Percentiles rank a stretch among this genome's conserved stretches.
These are phyloP conservation scores for Colletotrichum echinochloae DNA, from an alignment of 2,329 filamentous ascomycete genomes.

Conservation along the genomic window DNA sequence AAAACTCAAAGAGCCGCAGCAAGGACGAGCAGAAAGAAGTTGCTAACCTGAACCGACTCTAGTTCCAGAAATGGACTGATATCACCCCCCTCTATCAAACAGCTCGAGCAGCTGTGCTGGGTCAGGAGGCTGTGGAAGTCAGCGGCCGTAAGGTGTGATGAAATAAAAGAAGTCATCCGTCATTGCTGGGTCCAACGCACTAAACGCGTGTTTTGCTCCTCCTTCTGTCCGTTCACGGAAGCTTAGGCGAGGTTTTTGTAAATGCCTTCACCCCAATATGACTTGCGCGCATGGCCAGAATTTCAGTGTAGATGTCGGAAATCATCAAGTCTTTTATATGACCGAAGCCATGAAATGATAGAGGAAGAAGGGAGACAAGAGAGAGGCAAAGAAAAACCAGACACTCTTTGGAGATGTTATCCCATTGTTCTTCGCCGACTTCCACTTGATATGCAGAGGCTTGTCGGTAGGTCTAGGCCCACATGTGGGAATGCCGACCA, in stretches of 20 bases:
- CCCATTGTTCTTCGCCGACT: neutral
- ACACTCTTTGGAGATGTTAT: too few relatives aligned
- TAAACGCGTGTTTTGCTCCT: neutral
- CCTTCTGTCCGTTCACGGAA: neutral
- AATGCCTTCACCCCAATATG: neutral
- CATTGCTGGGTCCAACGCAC: neutral
- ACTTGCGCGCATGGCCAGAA: neutral
- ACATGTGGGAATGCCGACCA: neutral
- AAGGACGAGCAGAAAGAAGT: conserved; percentile 5
- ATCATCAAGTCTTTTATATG: neutral
- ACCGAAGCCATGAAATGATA: too few relatives aligned
- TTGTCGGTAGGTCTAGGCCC: neutral
- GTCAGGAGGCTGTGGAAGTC: conserved; percentile 4
- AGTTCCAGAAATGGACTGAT: conserved; percentile 88
- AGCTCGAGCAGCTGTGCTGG: conserved; percentile 69
- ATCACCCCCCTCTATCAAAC: conserved; percentile 79
- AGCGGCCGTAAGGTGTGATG: neutral
- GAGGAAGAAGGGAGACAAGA: too few relatives aligned
- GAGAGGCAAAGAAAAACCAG: neutral
- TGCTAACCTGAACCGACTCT: conserved; percentile 43
- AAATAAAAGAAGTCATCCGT: neutral
- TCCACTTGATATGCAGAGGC: neutral
- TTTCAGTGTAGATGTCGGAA: neutral
- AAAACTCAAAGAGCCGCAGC: too few relatives aligned
- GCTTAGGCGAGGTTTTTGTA: neutral